These are phyloP conservation scores for Oenanthe sinensis DNA, from an alignment of 129 eudicot species.

Conservation along the genomic window DNA sequence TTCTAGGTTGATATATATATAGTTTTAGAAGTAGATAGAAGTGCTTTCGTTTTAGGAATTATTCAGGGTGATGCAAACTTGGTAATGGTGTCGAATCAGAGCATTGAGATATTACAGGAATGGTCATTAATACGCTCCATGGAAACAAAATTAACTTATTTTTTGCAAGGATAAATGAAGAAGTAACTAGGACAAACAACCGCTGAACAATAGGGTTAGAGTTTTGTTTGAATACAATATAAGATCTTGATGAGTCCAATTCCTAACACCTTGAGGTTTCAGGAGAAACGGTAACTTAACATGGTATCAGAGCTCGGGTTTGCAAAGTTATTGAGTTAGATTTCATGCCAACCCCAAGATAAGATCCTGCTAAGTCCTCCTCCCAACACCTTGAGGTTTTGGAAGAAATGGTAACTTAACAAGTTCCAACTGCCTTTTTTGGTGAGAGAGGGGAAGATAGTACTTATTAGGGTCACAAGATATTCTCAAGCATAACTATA, in stretches of 20 bases:
- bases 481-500: not conserved
- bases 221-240: too few relatives aligned
- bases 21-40: not conserved
- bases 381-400: too few relatives aligned
- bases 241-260: too few relatives aligned
- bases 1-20: not conserved
- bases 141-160: not conserved
- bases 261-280: too few relatives aligned
- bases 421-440: not conserved
- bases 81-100: not conserved
- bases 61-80: not conserved
- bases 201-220: not conserved
- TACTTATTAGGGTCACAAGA: not conserved
- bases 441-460: not conserved
- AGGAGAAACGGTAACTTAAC: too few relatives aligned
- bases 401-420: too few relatives aligned
- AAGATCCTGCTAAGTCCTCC: too few relatives aligned
- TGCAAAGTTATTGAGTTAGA: too few relatives aligned
- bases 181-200: not conserved
- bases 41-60: not conserved
- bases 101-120: not conserved
- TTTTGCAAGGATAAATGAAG: not conserved
- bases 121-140: not conserved
- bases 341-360: too few relatives aligned
- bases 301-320: too few relatives aligned